Evolutionary conservation across 1,139 yeast genomes (phyloP), one percentile per base, ranked within the genome.

Genomic region (Geotrichum cucujoidarum): DNA sequence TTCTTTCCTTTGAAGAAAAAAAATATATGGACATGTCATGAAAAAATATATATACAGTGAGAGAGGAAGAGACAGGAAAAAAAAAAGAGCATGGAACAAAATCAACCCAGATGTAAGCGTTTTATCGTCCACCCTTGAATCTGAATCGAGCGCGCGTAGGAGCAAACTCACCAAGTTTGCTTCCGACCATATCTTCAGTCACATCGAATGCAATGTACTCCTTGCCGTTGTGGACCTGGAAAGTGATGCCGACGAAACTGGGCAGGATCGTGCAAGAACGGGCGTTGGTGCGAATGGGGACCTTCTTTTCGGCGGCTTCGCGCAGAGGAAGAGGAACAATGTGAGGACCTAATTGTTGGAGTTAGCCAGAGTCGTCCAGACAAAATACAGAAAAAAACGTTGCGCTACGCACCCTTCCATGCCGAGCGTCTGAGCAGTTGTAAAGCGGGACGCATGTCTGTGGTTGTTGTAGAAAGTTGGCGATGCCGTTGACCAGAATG

Each of bases 151-250:
- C 86, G 64, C 96, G 76, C 2, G 98, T 92, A 50, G 92, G 86
- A 2, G 95, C 95, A 70, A 87, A 92, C 66, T 92, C 97, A 2
- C 98, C 98, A 51, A 92, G 72, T 66, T 92, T 92, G 56, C 82
- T 79, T n/a, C 98, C 98, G 55, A 92, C 97, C 98, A 92, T 92
- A 59, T 92, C 95, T 62, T 92, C 97, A 10, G 85, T 80, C 30
- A 92, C 78, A 58, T 83, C 90, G 43, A 92, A 77, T 48, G 89
- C 90, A 43, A 89, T 95, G 63, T 90, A 92, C 57, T 89, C 95
- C 66, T 84, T 86, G 33, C 98, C 98, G 68, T 92, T 92, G 69
- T 92, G 98, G 40, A 92, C 86, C 68, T 92, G 95, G 68, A 92
- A 92, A 61, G 81, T 84, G 53, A 89, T 74, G 5, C 98, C 98